Conservation (phyloP, 352 stramenopile genomes). For the Phytophthora megakarya region DNA sequence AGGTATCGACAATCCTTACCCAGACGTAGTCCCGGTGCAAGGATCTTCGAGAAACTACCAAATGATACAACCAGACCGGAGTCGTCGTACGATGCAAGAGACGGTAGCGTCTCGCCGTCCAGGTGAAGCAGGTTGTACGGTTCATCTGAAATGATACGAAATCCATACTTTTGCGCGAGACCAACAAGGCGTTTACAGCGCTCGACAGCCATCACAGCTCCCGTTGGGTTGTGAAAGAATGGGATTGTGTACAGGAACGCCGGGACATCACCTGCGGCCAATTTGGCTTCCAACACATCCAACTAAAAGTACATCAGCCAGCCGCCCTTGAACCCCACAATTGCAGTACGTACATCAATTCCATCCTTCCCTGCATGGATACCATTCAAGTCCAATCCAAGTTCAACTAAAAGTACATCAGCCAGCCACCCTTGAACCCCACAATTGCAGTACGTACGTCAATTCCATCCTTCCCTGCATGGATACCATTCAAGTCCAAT, state of each 20-base stretch:
- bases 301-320: slow-evolving; percentile 40
- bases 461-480: slow-evolving; percentile 72
- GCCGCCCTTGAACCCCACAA: background rate
- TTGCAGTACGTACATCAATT: slow-evolving; percentile 57
- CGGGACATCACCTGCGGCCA: slow-evolving; percentile 64
- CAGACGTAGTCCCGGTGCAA: slow-evolving; percentile 88
- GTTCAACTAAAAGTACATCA: slow-evolving; percentile 41
- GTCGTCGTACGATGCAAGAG: slow-evolving; percentile 71
- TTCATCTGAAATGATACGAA: slow-evolving; percentile 92
- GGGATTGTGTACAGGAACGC: slow-evolving; percentile 94
- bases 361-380: slow-evolving; percentile 79
- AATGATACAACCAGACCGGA: slow-evolving; percentile 81
- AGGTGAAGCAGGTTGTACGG: slow-evolving; percentile 94
- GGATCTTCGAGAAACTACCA: slow-evolving; percentile 96
- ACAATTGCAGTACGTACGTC: slow-evolving; percentile 50
- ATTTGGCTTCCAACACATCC: slow-evolving; percentile 69
- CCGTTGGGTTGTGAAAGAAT: slow-evolving; percentile 94
- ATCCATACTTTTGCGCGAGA: slow-evolving; percentile 82
- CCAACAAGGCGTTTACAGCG: slow-evolving; percentile 75
- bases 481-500: slow-evolving; percentile 76
- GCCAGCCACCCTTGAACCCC: background rate
- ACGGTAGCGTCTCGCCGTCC: slow-evolving; percentile 48
- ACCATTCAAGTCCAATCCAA: slow-evolving; percentile 78
- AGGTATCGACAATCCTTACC: slow-evolving; percentile 46
- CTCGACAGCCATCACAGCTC: slow-evolving; percentile 65